phyloP scores from a whole-genome alignment of 768 basidiomycete species.

The Russula dissimulans region DNA sequence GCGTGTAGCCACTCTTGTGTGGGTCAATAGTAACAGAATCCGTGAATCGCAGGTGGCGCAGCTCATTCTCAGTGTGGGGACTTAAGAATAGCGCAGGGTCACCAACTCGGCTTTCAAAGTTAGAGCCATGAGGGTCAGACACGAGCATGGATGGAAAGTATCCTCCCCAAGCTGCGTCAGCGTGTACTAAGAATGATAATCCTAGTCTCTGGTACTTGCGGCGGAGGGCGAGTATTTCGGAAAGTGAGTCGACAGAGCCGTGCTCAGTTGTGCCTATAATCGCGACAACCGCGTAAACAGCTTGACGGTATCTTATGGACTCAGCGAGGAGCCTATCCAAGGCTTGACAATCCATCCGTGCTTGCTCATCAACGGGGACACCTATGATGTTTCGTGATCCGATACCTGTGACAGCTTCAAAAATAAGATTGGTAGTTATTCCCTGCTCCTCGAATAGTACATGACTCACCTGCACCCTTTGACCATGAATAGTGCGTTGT shows the following conservation, averaged over 20 bases:
- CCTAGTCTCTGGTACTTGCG: conserved; percentile 27
- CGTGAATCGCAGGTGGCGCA: conserved; percentile 22
- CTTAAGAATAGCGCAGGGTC: conserved; percentile 27
- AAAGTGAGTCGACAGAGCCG: conserved; percentile 35
- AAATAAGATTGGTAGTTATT: not conserved
- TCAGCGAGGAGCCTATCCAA: conserved; percentile 25
- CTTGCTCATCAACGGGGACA: conserved; percentile 30
- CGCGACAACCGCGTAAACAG: conserved; percentile 36
- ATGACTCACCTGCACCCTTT: conserved; percentile 33
- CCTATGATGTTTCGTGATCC: conserved; percentile 32
- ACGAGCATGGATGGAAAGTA: conserved; percentile 33
- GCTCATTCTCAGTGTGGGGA: conserved; percentile 24
- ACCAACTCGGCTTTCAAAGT: not conserved
- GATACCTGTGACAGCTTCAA: conserved; percentile 34
- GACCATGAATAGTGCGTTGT: conserved; percentile 42
- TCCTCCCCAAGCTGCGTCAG: conserved; percentile 40
- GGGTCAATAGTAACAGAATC: conserved; percentile 37
- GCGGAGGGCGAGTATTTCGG: conserved; percentile 30
- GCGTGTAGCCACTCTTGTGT: conserved; percentile 37
- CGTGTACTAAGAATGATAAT: conserved; percentile 34
- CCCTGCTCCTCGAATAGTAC: not conserved
- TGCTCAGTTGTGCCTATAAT: conserved; percentile 39
- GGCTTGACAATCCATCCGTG: conserved; percentile 28
- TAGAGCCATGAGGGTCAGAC: not conserved
- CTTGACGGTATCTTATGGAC: conserved; percentile 26